These are phyloP conservation scores for Cytospora schulzeri DNA, from an alignment of 2,329 filamentous ascomycete species.

Conservation along the genomic window DNA sequence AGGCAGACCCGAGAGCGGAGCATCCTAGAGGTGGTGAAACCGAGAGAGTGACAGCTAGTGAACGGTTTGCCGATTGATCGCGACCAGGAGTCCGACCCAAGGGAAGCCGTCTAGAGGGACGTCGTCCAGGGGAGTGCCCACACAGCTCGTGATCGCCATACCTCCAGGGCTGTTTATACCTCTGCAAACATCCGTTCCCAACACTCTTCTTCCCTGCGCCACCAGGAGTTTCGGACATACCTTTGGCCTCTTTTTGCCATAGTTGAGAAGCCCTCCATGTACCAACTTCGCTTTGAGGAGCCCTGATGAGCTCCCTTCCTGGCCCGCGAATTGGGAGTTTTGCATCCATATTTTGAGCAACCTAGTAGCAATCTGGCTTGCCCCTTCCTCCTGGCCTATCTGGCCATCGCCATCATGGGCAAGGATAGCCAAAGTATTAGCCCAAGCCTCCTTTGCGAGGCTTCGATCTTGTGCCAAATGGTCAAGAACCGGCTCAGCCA, in stretches of 20 bases:
- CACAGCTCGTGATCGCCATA: background rate
- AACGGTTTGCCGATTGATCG: background rate
- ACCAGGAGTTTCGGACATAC: constrained; percentile 31
- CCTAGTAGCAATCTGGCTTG: constrained; percentile 57
- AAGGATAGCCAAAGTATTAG: constrained; percentile 66
- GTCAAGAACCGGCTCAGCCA: constrained; percentile 57
- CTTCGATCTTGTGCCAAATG: constrained; percentile 63
- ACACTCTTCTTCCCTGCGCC: background rate
- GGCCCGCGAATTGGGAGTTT: constrained; percentile 42
- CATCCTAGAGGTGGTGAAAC: background rate
- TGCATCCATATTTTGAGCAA: constrained; percentile 61
- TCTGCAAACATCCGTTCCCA: background rate
- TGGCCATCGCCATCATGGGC: constrained; percentile 62
- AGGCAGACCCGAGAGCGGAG: background rate
- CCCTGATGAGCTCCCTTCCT: constrained; percentile 40
- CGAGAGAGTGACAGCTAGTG: background rate
- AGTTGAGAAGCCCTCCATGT: constrained; percentile 56
- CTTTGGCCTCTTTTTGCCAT: constrained; percentile 70
- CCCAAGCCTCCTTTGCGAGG: constrained; percentile 64
- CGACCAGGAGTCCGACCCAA: background rate
- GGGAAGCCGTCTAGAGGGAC: background rate
- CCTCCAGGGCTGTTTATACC: background rate
- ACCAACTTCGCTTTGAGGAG: constrained; percentile 54
- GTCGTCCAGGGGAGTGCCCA: too few relatives aligned
- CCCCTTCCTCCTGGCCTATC: constrained; percentile 41